Evolutionary conservation across 306 rosid species (phyloP), one percentile per base, ranked within the genome.

Genomic region (Sicyos baderoa): DNA sequence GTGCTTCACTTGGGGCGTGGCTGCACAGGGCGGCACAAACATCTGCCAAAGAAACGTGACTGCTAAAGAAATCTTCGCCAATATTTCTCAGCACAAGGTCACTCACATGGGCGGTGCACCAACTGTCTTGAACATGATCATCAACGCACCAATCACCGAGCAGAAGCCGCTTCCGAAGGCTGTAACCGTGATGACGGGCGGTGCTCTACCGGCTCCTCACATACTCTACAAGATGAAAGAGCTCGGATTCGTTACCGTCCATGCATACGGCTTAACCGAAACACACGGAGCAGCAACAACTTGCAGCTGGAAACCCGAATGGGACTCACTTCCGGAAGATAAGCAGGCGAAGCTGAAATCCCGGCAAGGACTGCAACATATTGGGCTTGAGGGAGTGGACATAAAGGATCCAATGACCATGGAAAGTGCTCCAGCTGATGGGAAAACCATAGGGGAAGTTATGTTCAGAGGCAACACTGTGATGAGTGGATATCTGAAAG

Each of bases 391-490:
- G 47, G 68, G n/a, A 9, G 45, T 72, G 7, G 75, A 72, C n/a
- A 62, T 72, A 13, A 56, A 21, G 19, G 12, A 72, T 40, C 15
- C 45, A 8, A 52, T 27, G 16, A 40, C 75, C 23, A 57, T 74
- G 65, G 40, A 52, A 22, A 64, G 66, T 11, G 67, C 44, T 23
- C 62, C 95, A 0, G 71, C 77, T 27, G 95, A 91, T 78, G 91
- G 87, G 5, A 92, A 92, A 74, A 85, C 95, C 56, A 76, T 83
- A 1, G 98, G 96, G 9, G 95, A 92, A 77, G 95, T 89, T 27
- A 89, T 89, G 98, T 78, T 92, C 37, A 82, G 91, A 70, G 98
- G 98, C 11, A 92, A 92, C 72, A 83, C 88, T 9, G 84, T 92
- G 69, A 92, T 89, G 98, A 84, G 74, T 74, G 98, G 98, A 59